Conservation (phyloP, 2,329 filamentous ascomycete species). For the Colletotrichum lentis region DNA sequence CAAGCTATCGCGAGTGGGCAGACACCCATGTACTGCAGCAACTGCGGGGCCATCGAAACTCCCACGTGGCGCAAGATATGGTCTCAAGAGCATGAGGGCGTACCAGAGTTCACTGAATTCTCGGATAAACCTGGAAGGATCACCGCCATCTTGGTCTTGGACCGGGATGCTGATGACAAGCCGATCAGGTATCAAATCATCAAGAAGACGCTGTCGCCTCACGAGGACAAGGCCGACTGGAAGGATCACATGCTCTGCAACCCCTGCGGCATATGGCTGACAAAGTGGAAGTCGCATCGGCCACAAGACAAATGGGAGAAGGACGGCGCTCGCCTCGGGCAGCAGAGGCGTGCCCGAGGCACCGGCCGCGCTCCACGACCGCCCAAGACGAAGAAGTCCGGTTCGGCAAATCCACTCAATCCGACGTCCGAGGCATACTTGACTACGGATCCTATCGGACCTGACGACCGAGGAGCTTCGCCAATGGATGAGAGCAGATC, state of each 20-base stretch:
- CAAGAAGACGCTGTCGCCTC: constrained; percentile 73
- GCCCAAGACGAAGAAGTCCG: constrained; percentile 57
- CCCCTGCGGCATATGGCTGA: constrained; percentile 94
- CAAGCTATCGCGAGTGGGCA: constrained; percentile 77
- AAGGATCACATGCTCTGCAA: constrained; percentile 85
- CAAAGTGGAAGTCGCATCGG: constrained; percentile 85
- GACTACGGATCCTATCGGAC: constrained; percentile 62
- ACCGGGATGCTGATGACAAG: constrained; percentile 68
- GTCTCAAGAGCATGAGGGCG: constrained; percentile 76
- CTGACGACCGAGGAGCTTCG: constrained; percentile 40
- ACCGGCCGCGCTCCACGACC: constrained; percentile 49
- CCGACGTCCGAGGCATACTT: constrained; percentile 64
- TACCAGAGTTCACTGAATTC: constrained; percentile 73
- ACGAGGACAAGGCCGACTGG: constrained; percentile 73
- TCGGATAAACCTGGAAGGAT: constrained; percentile 77
- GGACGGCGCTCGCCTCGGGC: constrained; percentile 60
- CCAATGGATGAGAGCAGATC: constrained; percentile 35
- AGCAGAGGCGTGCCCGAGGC: constrained; percentile 60
- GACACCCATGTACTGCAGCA: constrained; percentile 87
- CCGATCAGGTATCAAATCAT: constrained; percentile 75
- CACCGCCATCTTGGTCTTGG: constrained; percentile 75
- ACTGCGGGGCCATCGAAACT: constrained; percentile 95
- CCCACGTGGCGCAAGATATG: constrained; percentile 96
- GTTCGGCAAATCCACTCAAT: constrained; percentile 57
- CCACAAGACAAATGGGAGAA: constrained; percentile 86